Conservation (phyloP, 1,139 yeast species). For the Sugiyamaella grinbergsii region DNA sequence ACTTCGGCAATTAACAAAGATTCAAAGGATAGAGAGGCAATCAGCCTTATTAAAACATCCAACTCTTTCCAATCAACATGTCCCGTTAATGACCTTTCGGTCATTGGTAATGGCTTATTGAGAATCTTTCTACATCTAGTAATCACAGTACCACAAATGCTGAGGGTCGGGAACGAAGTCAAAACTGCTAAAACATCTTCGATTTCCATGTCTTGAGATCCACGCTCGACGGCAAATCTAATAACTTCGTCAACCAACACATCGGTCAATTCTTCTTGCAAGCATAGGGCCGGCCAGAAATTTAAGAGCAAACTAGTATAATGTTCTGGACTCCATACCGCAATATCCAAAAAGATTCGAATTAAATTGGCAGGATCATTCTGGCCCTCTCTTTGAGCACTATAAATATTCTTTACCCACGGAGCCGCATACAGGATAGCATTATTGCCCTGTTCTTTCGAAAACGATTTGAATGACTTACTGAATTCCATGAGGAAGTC, state of each 20-base stretch:
- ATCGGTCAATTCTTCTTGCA: conserved; percentile 61
- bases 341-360: conserved; percentile 62
- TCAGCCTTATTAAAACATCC: conserved; percentile 64
- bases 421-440: conserved; percentile 65
- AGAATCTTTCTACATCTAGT: conserved; percentile 51
- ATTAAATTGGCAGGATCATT: conserved; percentile 66
- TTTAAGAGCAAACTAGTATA: conserved; percentile 56
- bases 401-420: conserved; percentile 63
- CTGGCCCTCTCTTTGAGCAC: conserved; percentile 14
- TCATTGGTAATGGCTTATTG: conserved; percentile 51
- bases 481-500: conserved; percentile 65
- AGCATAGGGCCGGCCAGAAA: conserved; percentile 70
- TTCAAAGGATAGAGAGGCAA: conserved; percentile 73
- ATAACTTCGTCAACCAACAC: conserved; percentile 67
- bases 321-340: conserved; percentile 48
- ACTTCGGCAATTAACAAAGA: conserved; percentile 64
- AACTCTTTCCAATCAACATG: conserved; percentile 75
- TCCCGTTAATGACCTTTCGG: conserved; percentile 47
- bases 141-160: conserved; percentile 68
- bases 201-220: conserved; percentile 57
- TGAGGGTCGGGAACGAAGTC: conserved; percentile 67
- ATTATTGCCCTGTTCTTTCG: conserved; percentile 44
- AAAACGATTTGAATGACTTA: conserved; percentile 52
- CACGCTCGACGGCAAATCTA: conserved; percentile 72
- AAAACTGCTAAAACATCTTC: conserved; percentile 54